Base-by-base conservation (phyloP, 2,329 filamentous ascomycete species). In the Scopulariopsis brevicaulis region DNA sequence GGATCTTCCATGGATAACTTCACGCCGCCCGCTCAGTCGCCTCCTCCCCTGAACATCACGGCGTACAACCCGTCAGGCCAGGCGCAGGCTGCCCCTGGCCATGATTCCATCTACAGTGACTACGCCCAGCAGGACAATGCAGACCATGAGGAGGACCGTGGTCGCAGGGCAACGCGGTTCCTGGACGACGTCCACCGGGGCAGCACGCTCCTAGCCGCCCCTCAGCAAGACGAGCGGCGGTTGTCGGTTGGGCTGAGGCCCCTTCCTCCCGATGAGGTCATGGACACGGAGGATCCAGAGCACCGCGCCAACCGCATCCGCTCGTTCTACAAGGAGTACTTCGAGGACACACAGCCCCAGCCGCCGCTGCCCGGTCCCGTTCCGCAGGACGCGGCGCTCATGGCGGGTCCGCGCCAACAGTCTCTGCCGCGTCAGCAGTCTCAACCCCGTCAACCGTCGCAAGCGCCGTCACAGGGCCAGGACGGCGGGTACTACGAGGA, bases 321-420 rank as follows among this genome's bases (percentile, higher is more conserved):
- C 70, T 99, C 94, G 4, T 99, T 99, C 77, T 99, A 99, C 77
- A 96, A 96, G 76, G 94, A 99, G 69, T 99, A 99, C 75, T 99
- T 99, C 65, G 94, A 97, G 63, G 93, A 96, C 50, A 83, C 78
- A 60, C 64, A 64, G 71, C 64, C 68, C 6, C 65, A 71, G n/a
- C 76, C 75, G 28, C 73, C 74, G 1, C 63, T 78, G 64, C 73
- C 70, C 12, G 50, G 62, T 51, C 50, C 52, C n/a, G 28, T 48
- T 11, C 50, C 34, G 15, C 50, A 53, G 18, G 51, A 22, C 10
- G 14, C n/a, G 8, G 51, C 53, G 18, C 32, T 18, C 18, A 24
- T 18, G 20, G 35, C 24, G 22, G 35, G n/a, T 20, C 35, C 48
- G 18, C 40, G 34, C 4, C 50, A 18, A 15, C 56, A 58, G 18